Base-by-base conservation (phyloP, 1,139 yeast species). In the Lodderomyces orthopsilosis region DNA sequence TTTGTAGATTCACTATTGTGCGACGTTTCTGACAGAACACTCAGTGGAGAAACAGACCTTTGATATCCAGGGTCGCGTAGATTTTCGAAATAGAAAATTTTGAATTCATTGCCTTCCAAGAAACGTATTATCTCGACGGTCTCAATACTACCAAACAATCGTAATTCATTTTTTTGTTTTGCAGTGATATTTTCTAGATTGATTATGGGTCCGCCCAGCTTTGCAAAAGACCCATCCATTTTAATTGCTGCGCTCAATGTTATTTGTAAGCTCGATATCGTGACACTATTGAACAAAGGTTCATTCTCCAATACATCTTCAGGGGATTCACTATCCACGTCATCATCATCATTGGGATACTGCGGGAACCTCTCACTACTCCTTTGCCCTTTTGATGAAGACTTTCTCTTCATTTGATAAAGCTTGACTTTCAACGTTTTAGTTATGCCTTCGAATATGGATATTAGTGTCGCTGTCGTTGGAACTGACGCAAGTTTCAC, bases 141-240 rank as follows among this genome's bases (percentile, higher is more conserved):
- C 44, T 71, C 69, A 2, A 78, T 51, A 0, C 78, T 77, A 1
- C 87, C 88, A 50, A 69, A 74, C 2, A 70, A 51, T 38, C 76
- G 60, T 1, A 56, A 55, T 1, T 66, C 63, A 45, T 67, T 68
- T 43, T 72, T 73, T 45, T 74, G 78, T 43, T 71, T 72, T 22
- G 79, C 46, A 35, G 62, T 63, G 7, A 77, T 44, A 33, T 67
- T 65, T 10, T 56, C 46, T 2, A 65, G 48, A 4, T 58, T 45
- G 1, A 77, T 36, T 28, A 60, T 60, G 1, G 74, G 45, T 28
- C 57, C 66, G 33, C 37, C 46, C 1, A 53, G 44, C 12, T 69
- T 55, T 4, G 65, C 59, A 58, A 78, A 77, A 0, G 49, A 47
- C 0, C 84, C 85, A 19, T 53, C 48, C 0, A 50, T 46, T 1